Base-by-base conservation (phyloP, 352 stramenopile genomes). In the Saprolegnia diclina region DNA sequence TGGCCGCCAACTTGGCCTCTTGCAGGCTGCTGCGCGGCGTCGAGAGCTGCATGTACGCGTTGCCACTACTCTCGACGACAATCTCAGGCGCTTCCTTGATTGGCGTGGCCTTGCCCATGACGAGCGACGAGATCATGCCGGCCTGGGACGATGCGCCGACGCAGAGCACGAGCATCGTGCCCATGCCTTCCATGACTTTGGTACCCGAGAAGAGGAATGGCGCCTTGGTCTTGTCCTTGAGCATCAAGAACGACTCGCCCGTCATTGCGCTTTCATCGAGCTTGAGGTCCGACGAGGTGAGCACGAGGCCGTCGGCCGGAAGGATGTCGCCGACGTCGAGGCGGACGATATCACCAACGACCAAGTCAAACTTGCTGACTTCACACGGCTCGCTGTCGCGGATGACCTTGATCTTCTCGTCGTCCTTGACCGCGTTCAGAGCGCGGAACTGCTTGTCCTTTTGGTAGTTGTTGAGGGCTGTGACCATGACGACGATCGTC, bases 231-330 rank as follows among this genome's bases (percentile, higher is more conserved):
- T 52, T 59, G 52, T 66, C 61, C 73, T 96, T 96, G 4, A 73
- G 56, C 45, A 89, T 78, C 21, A 87, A 76, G 67, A 89, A 77
- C 71, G 88, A 87, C 73, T 97, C 91, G 38, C 91, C 91, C 16
- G 89, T 97, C 32, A 97, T 77, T 10, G 76, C 78, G 24, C 78
- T 91, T 72, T 97, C 90, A 72, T 98, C 83, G 16, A 95, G 72
- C 53, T 79, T 80, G 5, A 97, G 71, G 68, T 95, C 83, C 6
- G 81, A 75, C n/a, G 73, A 71, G 65, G 92, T 75, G 22, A 97
- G 67, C 9, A 96, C 64, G 24, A 90, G 64, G 46, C 83, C 85
- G 76, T 98, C 91, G 3, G 88, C 90, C 18, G 90, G 89, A 16
- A 97, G 79, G 13, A 83, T 74, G 77, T 95, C 87, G 45, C 86